These are phyloP conservation scores for Tirmania nivea DNA, from an alignment of 495 filamentous ascomycete species.

Conservation along the genomic window DNA sequence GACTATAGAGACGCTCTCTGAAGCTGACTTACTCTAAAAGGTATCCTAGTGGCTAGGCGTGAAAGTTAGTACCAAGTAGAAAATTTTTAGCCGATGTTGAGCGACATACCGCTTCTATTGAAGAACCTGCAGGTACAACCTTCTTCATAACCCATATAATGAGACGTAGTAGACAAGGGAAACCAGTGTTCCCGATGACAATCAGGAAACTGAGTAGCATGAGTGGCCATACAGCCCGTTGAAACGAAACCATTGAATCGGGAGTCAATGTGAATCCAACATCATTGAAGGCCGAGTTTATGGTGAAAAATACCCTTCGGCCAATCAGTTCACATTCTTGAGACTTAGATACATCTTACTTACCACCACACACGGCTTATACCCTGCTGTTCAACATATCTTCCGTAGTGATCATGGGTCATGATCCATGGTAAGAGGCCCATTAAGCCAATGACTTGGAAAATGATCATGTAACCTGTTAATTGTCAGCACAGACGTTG, in stretches of 20 bases:
- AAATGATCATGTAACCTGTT: conserved; percentile 26
- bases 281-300: conserved; percentile 74
- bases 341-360: not conserved
- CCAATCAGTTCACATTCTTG: not conserved
- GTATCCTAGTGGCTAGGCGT: not conserved
- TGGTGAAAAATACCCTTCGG: conserved; percentile 51
- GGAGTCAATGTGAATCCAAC: conserved; percentile 49
- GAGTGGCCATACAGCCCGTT: conserved; percentile 36
- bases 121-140: conserved; percentile 24
- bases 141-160: conserved; percentile 42
- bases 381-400: conserved; percentile 37
- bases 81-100: not conserved
- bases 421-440: conserved; percentile 59
- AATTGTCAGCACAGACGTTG: not conserved
- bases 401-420: conserved; percentile 27
- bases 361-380: conserved; percentile 60
- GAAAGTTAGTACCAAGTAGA: not conserved
- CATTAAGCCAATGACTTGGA: conserved; percentile 28
- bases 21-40: not conserved
- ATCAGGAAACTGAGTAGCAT: conserved; percentile 44
- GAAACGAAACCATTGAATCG: conserved; percentile 47
- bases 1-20: not conserved
- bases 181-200: conserved; percentile 53
- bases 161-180: conserved; percentile 51
- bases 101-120: conserved; percentile 24